These are phyloP conservation scores for Amylocarpus encephaloides DNA, from an alignment of 2,329 filamentous ascomycete genomes.

Conservation along the genomic window DNA sequence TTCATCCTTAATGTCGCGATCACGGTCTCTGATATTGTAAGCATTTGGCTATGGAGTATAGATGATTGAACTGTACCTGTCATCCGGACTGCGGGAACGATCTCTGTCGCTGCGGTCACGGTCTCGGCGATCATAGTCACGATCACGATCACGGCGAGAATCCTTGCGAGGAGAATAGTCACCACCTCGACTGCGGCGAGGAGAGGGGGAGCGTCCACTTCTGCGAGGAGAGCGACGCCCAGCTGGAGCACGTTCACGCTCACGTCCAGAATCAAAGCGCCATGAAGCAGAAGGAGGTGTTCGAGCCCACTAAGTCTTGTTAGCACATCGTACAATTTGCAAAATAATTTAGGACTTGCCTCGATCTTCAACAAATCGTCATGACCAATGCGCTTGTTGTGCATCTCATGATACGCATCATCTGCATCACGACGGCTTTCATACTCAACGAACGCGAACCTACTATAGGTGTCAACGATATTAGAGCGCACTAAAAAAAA, in stretches of 20 bases:
- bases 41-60: neutral
- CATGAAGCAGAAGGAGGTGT: slow-evolving; percentile 96
- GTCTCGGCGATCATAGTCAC: slow-evolving; percentile 66
- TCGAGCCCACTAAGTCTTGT: slow-evolving; percentile 77
- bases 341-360: slow-evolving; percentile 45
- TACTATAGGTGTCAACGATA: slow-evolving; percentile 37
- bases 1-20: slow-evolving; percentile 48
- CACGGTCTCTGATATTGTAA: slow-evolving; percentile 15
- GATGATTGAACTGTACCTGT: slow-evolving; percentile 38
- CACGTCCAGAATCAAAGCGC: slow-evolving; percentile 91
- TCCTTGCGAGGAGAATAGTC: slow-evolving; percentile 87
- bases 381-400: slow-evolving; percentile 92
- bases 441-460: slow-evolving; percentile 98
- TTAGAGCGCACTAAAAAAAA: slow-evolving; percentile 25
- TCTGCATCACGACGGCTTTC: slow-evolving; percentile 97
- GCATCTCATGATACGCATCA: slow-evolving; percentile 99
- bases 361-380: slow-evolving; percentile 98
- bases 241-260: slow-evolving; percentile 51
- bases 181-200: slow-evolving; percentile 58
- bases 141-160: slow-evolving; percentile 73
- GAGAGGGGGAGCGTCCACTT: slow-evolving; percentile 67
- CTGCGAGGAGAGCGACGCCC: slow-evolving; percentile 57
- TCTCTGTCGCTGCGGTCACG: slow-evolving; percentile 55
- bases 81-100: slow-evolving; percentile 66
- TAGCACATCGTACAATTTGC: neutral